Evolutionary conservation across 768 basidiomycete genomes (phyloP).

Genomic region (Lentinula detonsa): DNA sequence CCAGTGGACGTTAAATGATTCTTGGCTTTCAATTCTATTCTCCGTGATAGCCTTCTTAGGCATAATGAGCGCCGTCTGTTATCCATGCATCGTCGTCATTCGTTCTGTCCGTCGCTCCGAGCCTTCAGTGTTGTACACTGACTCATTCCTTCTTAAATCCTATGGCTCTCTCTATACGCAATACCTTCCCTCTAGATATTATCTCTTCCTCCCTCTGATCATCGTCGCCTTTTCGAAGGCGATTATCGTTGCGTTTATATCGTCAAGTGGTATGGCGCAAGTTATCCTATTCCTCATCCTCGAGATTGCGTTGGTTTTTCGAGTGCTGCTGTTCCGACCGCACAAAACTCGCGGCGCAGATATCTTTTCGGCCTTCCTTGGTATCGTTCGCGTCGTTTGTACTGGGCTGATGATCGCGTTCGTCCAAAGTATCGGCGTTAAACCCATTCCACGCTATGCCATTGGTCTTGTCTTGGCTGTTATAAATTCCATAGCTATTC

Average conservation of each 20-base stretch:
- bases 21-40: conserved; percentile 78
- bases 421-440: conserved; percentile 53
- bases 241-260: conserved; percentile 63
- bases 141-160: conserved; percentile 28
- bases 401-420: conserved; percentile 76
- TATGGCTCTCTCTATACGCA: conserved; percentile 60
- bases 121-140: conserved; percentile 30
- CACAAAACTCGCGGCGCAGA: conserved; percentile 65
- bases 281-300: conserved; percentile 60
- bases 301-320: conserved; percentile 55
- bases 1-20: conserved; percentile 89
- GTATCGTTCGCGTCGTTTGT: conserved; percentile 61
- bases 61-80: conserved; percentile 41
- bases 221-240: conserved; percentile 60
- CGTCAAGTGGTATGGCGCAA: conserved; percentile 59
- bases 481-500: conserved; percentile 62
- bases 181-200: conserved; percentile 62
- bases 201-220: conserved; percentile 57
- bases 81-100: conserved; percentile 43
- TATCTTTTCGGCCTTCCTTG: conserved; percentile 60
- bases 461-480: conserved; percentile 74
- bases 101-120: conserved; percentile 36
- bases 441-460: conserved; percentile 74
- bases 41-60: conserved; percentile 63
- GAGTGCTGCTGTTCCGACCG: conserved; percentile 52